A percentile compares a stretch with the other conserved stretches of the same genome.
Conservation (phyloP, 2,329 filamentous ascomycete species). For the Leptographium wingfieldii region DNA sequence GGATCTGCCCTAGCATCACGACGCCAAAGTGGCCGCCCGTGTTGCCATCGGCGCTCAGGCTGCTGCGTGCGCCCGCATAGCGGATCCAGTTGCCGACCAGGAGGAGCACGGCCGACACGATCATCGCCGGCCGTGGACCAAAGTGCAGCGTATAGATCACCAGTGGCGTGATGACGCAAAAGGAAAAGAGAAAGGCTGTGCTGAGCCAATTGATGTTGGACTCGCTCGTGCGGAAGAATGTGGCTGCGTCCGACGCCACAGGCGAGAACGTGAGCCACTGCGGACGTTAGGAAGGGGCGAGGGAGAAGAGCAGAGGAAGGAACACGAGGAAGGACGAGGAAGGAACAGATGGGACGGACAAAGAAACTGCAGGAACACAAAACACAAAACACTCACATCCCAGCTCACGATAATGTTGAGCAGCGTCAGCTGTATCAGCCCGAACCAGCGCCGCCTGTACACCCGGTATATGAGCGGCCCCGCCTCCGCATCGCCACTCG, state of each 20-base stretch:
- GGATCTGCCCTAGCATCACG: slow-evolving; percentile 82
- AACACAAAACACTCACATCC: slow-evolving; percentile 55
- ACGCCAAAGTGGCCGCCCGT: slow-evolving; percentile 53
- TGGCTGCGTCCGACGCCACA: slow-evolving; percentile 58
- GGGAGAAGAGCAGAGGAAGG: no score
- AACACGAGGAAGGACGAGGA: neutral
- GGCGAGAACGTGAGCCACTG: slow-evolving; percentile 90
- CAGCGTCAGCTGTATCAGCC: slow-evolving; percentile 68
- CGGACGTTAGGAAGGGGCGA: no score
- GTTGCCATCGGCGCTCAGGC: slow-evolving; percentile 12
- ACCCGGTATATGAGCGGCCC: slow-evolving; percentile 16
- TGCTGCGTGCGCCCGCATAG: slow-evolving; percentile 51
- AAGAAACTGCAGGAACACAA: neutral
- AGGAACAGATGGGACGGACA: neutral
- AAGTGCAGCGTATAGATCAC: slow-evolving; percentile 67
- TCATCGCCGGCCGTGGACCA: slow-evolving; percentile 67
- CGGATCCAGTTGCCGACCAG: slow-evolving; percentile 86
- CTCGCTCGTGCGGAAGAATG: slow-evolving; percentile 64
- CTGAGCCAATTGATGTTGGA: slow-evolving; percentile 85
- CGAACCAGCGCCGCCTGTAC: slow-evolving; percentile 85
- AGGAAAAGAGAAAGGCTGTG: slow-evolving; percentile 77
- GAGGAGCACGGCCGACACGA: slow-evolving; percentile 58
- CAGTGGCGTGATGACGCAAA: slow-evolving; percentile 58
- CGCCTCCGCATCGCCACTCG: slow-evolving; percentile 2
- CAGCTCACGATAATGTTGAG: slow-evolving; percentile 90